Evolutionary conservation across 208 protist species (phyloP), one percentile per base, ranked within the genome.

Genomic region (Crithidia fasciculata): DNA sequence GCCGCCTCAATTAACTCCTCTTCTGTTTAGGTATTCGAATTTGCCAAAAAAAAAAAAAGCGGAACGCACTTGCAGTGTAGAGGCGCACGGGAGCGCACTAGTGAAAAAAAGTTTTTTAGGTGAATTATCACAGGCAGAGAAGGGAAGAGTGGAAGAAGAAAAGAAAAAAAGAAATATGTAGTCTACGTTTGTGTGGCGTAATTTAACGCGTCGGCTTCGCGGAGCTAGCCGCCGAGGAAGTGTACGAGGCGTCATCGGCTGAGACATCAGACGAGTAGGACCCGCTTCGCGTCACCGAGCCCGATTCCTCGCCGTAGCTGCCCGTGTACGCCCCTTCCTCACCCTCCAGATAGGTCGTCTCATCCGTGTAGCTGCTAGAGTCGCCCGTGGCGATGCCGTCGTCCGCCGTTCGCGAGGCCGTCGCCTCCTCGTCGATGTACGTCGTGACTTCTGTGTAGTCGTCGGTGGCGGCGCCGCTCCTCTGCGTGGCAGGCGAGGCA

Each of bases 391-490:
- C 65, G 43, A 49, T 53, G 65, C 19, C 13, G 3, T 50, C 60
- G 3, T 61, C 66, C 28, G 47, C 68, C 37, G 49, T 69, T 54
- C 55, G 73, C 36, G 61, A 52, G 12, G 55, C 75, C 61, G 41
- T 63, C 70, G 43, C 75, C 72, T 82, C 73, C 41, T 86, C 79
- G 64, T 86, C 76, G 50, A 84, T 36, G 66, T 91, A 86, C 37
- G 78, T 84, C 47, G 77, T 82, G n/a, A 83, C 80, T 41, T 87
- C 72, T 36, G 72, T 74, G 68, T 87, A 81, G 66, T 73, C 72
- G 36, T 82, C 75, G 8, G 74, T 63, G 60, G 37, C 66, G n/a
- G 72, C 59, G 9, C 37, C 59, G 13, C 40, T 47, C n/a, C 52
- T 84, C 53, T 4, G 64, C 13, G 64, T 68, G 41, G 53, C 54